A percentile compares a stretch with the other conserved stretches of the same genome.
Evolutionary conservation across 2,329 filamentous ascomycete genomes (phyloP).

Genomic region (Tolypocladium ovalisporum): DNA sequence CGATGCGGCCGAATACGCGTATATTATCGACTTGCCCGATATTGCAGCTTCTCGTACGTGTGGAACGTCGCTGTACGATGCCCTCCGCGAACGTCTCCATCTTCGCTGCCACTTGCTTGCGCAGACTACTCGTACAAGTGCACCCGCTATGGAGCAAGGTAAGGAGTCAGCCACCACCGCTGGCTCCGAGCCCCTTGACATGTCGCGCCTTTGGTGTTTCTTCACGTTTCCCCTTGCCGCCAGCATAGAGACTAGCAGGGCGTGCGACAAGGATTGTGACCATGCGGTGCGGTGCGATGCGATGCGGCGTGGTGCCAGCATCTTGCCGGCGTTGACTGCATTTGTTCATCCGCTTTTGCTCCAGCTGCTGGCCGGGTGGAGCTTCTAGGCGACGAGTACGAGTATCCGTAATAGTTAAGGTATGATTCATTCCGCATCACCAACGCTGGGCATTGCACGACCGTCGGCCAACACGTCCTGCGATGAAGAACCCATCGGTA

Average conservation of each 20-base stretch:
- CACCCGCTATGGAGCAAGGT: too few species aligned
- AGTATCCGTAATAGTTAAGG: background rate
- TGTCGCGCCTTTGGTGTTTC: background rate
- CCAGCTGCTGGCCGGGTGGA: background rate
- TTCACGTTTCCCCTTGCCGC: background rate
- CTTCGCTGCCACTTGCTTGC: too few species aligned
- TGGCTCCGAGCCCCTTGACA: background rate
- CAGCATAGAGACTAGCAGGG: background rate
- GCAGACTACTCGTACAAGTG: too few species aligned
- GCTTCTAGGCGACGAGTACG: background rate
- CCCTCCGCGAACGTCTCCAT: too few species aligned
- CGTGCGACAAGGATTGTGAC: background rate
- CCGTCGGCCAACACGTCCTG: background rate
- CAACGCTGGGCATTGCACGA: background rate
- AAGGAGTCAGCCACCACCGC: too few species aligned
- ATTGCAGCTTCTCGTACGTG: background rate
- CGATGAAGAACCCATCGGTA: background rate
- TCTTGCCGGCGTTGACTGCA: background rate
- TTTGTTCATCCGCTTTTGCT: background rate
- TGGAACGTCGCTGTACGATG: too few species aligned
- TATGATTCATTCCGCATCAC: background rate
- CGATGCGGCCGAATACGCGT: too few species aligned
- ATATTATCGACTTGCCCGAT: too few species aligned
- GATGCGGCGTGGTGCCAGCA: background rate
- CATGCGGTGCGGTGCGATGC: background rate